These are phyloP conservation scores for Stylosanthes scabra DNA, from an alignment of 331 rosid genomes.

Conservation along the genomic window DNA sequence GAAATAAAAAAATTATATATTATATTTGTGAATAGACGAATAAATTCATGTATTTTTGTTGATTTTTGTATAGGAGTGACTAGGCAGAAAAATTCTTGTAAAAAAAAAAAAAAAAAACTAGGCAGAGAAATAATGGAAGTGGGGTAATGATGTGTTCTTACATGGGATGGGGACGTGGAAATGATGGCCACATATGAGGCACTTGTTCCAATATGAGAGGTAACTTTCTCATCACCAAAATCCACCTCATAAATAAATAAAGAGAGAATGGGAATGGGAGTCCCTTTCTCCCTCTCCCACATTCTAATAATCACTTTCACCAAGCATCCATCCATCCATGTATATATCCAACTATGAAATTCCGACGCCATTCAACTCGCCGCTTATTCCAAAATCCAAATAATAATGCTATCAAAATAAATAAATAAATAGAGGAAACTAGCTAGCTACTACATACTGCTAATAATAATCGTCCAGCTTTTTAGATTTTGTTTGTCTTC, in stretches of 20 bases:
- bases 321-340: constrained; percentile 2
- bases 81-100: too few species aligned
- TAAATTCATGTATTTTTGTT: too few species aligned
- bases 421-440: not conserved
- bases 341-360: constrained; percentile 35
- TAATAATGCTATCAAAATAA: not conserved
- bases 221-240: constrained; percentile 6
- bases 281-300: constrained; percentile 14
- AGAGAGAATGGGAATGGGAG: not conserved
- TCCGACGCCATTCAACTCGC: constrained; percentile 9
- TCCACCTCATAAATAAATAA: constrained; percentile 11
- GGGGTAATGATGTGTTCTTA: too few species aligned
- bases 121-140: too few species aligned
- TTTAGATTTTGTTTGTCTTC: constrained; percentile 36
- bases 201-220: constrained; percentile 24
- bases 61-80: too few species aligned
- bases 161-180: not conserved
- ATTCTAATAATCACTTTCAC: not conserved
- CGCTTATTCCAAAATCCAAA: constrained; percentile 31
- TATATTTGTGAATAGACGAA: too few species aligned
- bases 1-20: too few species aligned
- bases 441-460: too few species aligned
- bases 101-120: too few species aligned
- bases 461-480: constrained; percentile 1
- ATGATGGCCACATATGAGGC: not conserved